A percentile compares a stretch with the other conserved stretches of the same genome.
phyloP scores from a whole-genome alignment of 139 green algal species.

The Micractinium conductrix region DNA sequence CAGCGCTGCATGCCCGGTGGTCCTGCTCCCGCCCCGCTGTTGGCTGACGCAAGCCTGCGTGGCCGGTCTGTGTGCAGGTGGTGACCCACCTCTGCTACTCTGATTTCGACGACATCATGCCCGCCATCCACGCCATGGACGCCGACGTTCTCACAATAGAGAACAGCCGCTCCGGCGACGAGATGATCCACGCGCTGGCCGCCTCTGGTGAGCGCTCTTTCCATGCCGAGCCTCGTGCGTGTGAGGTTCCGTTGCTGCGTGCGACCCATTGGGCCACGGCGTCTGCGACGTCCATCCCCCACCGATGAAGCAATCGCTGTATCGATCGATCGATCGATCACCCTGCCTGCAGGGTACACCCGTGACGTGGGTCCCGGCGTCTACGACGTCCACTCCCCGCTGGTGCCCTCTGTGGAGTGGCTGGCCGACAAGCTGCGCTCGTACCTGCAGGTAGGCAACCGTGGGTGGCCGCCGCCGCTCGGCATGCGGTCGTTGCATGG shows the following conservation, averaged over 20 bases:
- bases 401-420: constrained; percentile 72
- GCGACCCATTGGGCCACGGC: too few relatives aligned
- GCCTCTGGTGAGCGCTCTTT: constrained; percentile 13
- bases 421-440: constrained; percentile 68
- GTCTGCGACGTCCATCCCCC: too few relatives aligned
- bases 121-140: constrained; percentile 75
- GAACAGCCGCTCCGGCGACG: constrained; percentile 84
- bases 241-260: too few relatives aligned
- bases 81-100: constrained; percentile 96
- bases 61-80: too few relatives aligned
- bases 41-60: too few relatives aligned
- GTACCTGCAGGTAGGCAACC: constrained; percentile 60
- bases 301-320: too few relatives aligned
- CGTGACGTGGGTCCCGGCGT: constrained; percentile 86
- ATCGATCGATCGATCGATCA: too few relatives aligned
- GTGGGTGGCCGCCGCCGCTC: background rate
- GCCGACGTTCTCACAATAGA: constrained; percentile 95
- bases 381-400: constrained; percentile 92
- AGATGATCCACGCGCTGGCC: constrained; percentile 80
- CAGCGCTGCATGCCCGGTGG: too few relatives aligned
- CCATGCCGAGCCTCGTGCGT: too few relatives aligned
- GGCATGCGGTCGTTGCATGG: background rate
- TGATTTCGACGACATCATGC: constrained; percentile 91
- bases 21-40: too few relatives aligned
- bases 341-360: constrained; percentile 68